Conservation (phyloP, 495 filamentous ascomycete genomes). For the Durotheca rogersii region DNA sequence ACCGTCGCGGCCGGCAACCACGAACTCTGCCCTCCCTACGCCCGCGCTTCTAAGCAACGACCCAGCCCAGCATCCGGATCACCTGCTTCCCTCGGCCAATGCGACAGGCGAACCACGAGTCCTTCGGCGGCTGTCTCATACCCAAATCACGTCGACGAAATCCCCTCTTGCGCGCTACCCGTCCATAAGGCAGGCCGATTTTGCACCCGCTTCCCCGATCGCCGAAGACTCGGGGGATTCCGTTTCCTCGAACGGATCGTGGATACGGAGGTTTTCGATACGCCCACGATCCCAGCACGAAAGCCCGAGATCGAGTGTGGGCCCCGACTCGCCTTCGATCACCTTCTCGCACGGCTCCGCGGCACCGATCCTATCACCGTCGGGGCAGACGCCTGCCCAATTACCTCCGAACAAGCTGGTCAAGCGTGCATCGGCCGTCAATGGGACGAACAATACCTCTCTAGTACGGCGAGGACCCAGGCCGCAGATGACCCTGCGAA, state of each 20-base stretch:
- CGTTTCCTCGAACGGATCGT: constrained; percentile 63
- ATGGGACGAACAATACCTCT: constrained; percentile 47
- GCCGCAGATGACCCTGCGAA: constrained; percentile 61
- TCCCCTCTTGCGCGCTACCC: constrained; percentile 43
- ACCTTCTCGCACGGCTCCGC: constrained; percentile 70
- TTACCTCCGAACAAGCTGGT: constrained; percentile 80
- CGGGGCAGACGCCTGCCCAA: constrained; percentile 45
- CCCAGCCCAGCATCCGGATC: constrained; percentile 35
- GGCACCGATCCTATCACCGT: constrained; percentile 59
- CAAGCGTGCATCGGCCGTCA: constrained; percentile 69
- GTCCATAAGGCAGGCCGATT: constrained; percentile 45
- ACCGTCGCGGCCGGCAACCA: constrained; percentile 46
- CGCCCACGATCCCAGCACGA: constrained; percentile 71
- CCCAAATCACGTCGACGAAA: constrained; percentile 38
- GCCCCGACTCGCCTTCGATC: constrained; percentile 67
- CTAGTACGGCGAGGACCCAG: constrained; percentile 46
- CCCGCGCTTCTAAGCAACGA: constrained; percentile 38
- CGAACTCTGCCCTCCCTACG: constrained; percentile 29
- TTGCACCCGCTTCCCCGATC: constrained; percentile 32
- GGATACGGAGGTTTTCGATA: constrained; percentile 72
- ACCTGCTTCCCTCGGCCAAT: constrained; percentile 33
- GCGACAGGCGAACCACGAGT: constrained; percentile 28
- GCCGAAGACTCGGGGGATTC: constrained; percentile 48
- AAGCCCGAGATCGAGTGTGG: constrained; percentile 64
- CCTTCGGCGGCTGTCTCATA: constrained; percentile 38